Evolutionary conservation across 495 filamentous ascomycete genomes (phyloP), one percentile per base, ranked within the genome.

Genomic region (Podospora didyma): DNA sequence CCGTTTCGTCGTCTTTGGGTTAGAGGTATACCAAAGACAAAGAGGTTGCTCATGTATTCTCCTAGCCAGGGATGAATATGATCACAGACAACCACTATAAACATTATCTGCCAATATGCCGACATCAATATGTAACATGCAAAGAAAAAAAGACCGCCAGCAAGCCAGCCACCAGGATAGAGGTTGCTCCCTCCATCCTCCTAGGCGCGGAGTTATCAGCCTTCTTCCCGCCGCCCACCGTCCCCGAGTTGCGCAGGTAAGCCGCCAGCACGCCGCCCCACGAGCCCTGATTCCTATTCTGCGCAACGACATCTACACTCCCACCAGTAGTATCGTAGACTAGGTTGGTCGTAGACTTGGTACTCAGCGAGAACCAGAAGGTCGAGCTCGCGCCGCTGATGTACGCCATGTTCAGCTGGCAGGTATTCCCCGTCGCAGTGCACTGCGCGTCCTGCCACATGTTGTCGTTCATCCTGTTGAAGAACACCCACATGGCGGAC

Each of bases 401-500:
- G 12, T 65, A 70, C 49, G 73, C 67, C 56, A 71, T 69, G 46
- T 79, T 79, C 42, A 60, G 62, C 64, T 80, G 77, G 46, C 74
- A 80, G 7, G 67, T 57, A 3, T 65, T 69, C n/a, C 63, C 57
- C 26, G 59, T 59, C 6, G 22, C 37, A 0, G 34, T 45, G 46
- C 61, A 70, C 35, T 58, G 34, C 14, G 61, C 51, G 19, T 62
- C 60, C 14, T 10, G 47, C 49, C 60, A 67, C 39, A 23, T 21
- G n/a, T 61, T 60, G 22, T 64, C 58, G 17, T 50, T 46, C 65
- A 68, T 65, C 20, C 66, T 65, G 61, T 82, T 77, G 62, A 76
- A 82, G 48, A 81, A 83, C 0, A 65, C 69, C 79, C 80, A 83
- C 50, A 80, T 70, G 19, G 69, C 77, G 1, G 73, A 71, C 1